These are phyloP conservation scores for Stentor coeruleus DNA, from an alignment of 73 alveolate species.

Conservation along the genomic window DNA sequence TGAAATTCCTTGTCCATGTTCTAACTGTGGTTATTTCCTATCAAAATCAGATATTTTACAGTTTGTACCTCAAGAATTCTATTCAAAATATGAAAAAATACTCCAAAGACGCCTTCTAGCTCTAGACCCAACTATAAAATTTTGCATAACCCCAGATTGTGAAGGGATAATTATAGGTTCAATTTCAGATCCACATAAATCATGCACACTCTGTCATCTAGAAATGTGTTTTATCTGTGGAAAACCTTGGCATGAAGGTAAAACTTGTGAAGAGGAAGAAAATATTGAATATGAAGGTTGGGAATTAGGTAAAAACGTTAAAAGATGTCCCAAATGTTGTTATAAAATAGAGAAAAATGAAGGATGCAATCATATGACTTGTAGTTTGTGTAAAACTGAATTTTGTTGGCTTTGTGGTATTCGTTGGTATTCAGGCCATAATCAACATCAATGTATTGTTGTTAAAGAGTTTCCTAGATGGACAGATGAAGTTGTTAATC, in stretches of 20 bases:
- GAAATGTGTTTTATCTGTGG: slow-evolving; percentile 54
- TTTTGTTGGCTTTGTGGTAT: slow-evolving; percentile 68
- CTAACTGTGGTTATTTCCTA: slow-evolving; percentile 24
- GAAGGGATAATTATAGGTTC: slow-evolving; percentile 39
- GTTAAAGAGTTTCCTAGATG: not conserved
- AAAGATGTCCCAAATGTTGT: slow-evolving; percentile 66
- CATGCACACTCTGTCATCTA: slow-evolving; percentile 42
- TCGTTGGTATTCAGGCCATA: not conserved
- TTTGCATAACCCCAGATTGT: slow-evolving; percentile 67
- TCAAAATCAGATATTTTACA: slow-evolving; percentile 29
- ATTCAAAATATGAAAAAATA: slow-evolving; percentile 35
- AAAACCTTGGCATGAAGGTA: slow-evolving; percentile 39
- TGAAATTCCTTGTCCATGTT: slow-evolving; percentile 39
- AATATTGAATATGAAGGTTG: not conserved
- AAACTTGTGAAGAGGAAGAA: slow-evolving; percentile 33
- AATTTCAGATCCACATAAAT: slow-evolving; percentile 13
- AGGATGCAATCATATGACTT: slow-evolving; percentile 76
- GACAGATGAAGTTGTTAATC: too few relatives aligned
- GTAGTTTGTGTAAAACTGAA: slow-evolving; percentile 63
- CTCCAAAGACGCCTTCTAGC: slow-evolving; percentile 28
- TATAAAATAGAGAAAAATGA: slow-evolving; percentile 55
- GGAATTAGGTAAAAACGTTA: not conserved
- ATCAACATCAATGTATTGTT: not conserved
- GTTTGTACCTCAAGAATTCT: slow-evolving; percentile 28
- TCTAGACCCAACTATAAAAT: slow-evolving; percentile 43